Base-by-base conservation (phyloP, 2,329 filamentous ascomycete species). In the Paecilomyces formosus region DNA sequence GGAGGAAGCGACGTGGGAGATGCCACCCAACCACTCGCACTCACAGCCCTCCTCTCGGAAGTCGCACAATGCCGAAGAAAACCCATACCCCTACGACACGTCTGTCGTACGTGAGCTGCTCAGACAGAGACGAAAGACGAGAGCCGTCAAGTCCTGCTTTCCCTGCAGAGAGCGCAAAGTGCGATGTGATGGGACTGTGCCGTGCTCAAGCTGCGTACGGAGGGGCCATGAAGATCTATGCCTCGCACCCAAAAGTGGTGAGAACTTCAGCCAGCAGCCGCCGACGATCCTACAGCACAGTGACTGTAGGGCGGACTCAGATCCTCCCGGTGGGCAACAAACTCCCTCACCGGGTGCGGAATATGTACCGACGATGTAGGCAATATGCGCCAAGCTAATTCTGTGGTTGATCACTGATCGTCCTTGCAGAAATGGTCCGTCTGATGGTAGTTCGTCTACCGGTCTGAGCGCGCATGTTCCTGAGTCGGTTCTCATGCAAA, bases 121-220 rank as follows among this genome's bases (percentile, higher is more conserved):
- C 12, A 66, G 63, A 35, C 55, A 60, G 18, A 66, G 66, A 57
- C 65, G 65, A 55, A 65, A 63, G 26, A 52, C 54, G 4, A 65
- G 65, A 15, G 60, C 61, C 9, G 61, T 66, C 57, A 63, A 61
- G 18, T 66, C 66, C 21, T 68, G 65, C 57, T 68, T 68, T n/a
- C 65, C 64, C 18, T 66, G 65, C 55, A 60, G 63, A 11, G 62
- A 68, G 56, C 59, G 66, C 24, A 66, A 66, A 53, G 63, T 66
- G 4, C 59, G 62, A 9, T 68, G 66, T 28, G 58, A 65, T 55
- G 62, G 61, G 6, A 39, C 58, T 3, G 50, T 58, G 0, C 65
- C 65, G 13, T 67, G 64, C 18, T 56, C 58, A 3, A 65, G 58
- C 35, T 66, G 65, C 33, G 53, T 66, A 3, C 59, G 60, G 22